Percentiles rank a stretch among this genome's conserved stretches.
phyloP scores from a whole-genome alignment of 129 eudicot genomes.

The Tanacetum coccineum region DNA sequence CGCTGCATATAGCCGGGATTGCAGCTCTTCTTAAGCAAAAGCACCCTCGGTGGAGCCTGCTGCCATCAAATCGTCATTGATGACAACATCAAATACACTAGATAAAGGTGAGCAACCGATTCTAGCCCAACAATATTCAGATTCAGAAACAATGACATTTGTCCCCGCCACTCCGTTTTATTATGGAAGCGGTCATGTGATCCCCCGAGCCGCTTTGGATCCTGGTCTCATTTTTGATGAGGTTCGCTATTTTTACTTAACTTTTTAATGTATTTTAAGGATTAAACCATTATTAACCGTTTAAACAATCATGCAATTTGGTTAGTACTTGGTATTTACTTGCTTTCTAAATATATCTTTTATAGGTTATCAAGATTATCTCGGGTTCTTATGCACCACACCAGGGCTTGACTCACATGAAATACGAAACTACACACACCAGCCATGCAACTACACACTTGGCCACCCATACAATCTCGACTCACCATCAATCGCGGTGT shows the following conservation, averaged over 20 bases:
- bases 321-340: background rate
- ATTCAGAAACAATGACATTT: background rate
- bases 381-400: too few species aligned
- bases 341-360: background rate
- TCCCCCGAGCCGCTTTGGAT: background rate
- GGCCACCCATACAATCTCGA: too few species aligned
- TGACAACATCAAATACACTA: constrained; percentile 77
- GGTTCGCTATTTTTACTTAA: background rate
- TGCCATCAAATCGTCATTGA: constrained; percentile 88
- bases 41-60: constrained; percentile 95
- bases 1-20: constrained; percentile 95
- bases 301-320: too few species aligned
- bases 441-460: too few species aligned
- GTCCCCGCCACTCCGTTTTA: background rate
- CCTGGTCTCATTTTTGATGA: background rate
- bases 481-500: too few species aligned
- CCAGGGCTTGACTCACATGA: too few species aligned
- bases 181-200: background rate
- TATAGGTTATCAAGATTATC: constrained; percentile 80
- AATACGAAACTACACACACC: too few species aligned
- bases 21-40: constrained; percentile 90
- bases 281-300: background rate
- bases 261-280: too few species aligned
- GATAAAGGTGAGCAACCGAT: constrained; percentile 78
- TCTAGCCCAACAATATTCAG: constrained; percentile 66